A percentile compares a stretch with the other conserved stretches of the same genome.
Conservation (phyloP, 495 filamentous ascomycete genomes). For the Xylaria nigripes region DNA sequence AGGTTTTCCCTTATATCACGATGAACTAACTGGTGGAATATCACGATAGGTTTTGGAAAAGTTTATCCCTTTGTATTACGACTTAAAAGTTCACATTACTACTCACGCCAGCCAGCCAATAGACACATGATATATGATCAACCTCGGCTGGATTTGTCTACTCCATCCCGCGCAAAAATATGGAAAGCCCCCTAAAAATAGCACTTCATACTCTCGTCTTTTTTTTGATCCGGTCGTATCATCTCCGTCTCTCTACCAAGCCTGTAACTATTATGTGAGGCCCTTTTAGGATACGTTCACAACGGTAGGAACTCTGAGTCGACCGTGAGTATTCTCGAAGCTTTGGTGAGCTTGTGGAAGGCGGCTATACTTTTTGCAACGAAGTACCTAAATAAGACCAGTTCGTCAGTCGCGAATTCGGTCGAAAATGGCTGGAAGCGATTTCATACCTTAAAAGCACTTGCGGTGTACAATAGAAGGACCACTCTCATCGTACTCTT, state of each 20-base stretch:
- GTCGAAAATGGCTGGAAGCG: not conserved
- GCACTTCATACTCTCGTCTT: slow-evolving; percentile 32
- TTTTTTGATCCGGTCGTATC: slow-evolving; percentile 37
- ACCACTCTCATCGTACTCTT: slow-evolving; percentile 99
- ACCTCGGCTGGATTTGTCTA: slow-evolving; percentile 40
- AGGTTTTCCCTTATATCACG: not conserved
- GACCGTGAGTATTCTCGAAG: slow-evolving; percentile 28
- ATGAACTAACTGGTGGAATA: not conserved
- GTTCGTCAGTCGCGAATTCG: slow-evolving; percentile 10
- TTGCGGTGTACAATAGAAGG: slow-evolving; percentile 99
- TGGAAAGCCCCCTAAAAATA: slow-evolving; percentile 36
- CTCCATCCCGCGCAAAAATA: slow-evolving; percentile 29
- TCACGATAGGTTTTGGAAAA: not conserved
- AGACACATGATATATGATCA: slow-evolving; percentile 39
- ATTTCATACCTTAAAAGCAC: slow-evolving; percentile 85
- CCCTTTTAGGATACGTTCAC: slow-evolving; percentile 39
- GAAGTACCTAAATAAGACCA: not conserved
- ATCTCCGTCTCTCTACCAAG: slow-evolving; percentile 32
- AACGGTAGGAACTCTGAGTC: slow-evolving; percentile 30
- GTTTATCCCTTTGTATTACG: slow-evolving; percentile 4
- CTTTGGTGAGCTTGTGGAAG: slow-evolving; percentile 11
- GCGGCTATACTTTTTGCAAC: slow-evolving; percentile 4
- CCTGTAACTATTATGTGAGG: slow-evolving; percentile 44
- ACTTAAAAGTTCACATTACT: slow-evolving; percentile 16
- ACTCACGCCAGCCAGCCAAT: slow-evolving; percentile 21